Evolutionary conservation across 2,329 filamentous ascomycete genomes (phyloP), one percentile per base, ranked within the genome.

Genomic region (Rhinocladiella similis): DNA sequence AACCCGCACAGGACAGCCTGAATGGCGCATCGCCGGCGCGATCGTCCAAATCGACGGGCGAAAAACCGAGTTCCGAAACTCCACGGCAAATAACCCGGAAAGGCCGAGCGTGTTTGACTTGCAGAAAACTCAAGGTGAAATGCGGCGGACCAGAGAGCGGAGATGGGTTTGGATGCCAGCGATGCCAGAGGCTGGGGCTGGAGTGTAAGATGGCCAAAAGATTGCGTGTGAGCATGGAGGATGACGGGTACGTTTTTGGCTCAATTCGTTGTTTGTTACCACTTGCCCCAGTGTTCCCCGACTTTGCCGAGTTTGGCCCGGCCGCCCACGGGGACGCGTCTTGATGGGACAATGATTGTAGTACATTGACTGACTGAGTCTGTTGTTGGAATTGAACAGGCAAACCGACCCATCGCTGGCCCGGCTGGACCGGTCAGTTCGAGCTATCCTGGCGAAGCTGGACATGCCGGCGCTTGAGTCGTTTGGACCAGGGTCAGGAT

Each of bases 121-220:
- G 63, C 46, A 60, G 63, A 20, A 65, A 65, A 47, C 52, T 65
- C 25, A 65, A 64, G 47, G 62, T 65, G 20, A 65, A 65, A 55
- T 65, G 63, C 47, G 63, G 64, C 57, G 56, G 54, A 25, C 59
- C 60, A 18, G 63, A 65, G 41, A 58, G 60, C 16, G 63, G 63
- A 5, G 56, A 61, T 48, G 42, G 43, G 1, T 46, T 61, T n/a
- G 63, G 63, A 7, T 65, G 63, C 50, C 64, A 62, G 35, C 36
- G 63, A 57, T 65, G 63, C 46, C 63, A 64, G 50, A 51, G 63
- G 19, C 50, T 65, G 13, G 60, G 63, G 5, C 50, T 64, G 50
- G 63, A 65, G 20, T 65, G 63, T 50, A 57, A 64, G 47, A 65
- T 61, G 35, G 59, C 56, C 12, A 63, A 63, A 38, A 54, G 63